Base-by-base conservation (phyloP, 202 grass and related monocot species). In the Sporobolus alterniflorus region DNA sequence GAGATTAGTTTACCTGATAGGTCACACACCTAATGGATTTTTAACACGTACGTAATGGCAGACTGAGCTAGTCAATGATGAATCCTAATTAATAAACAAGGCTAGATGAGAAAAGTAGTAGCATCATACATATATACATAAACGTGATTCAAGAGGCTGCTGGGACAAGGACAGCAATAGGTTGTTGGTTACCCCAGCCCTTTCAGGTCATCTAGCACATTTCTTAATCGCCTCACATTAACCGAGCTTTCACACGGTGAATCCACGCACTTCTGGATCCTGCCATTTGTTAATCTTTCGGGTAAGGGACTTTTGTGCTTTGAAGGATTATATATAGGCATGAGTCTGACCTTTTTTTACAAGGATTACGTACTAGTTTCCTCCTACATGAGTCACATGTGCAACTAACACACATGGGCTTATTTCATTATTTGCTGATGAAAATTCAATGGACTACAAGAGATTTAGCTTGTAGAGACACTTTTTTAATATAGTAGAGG, bases 181-280 rank as follows among this genome's bases (percentile, higher is more conserved):
- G 7, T 75, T 47, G 26, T 68, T 59, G 14, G 72, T 20, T 68
- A 43, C 4, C 21, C 36, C 15, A 8, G 34, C 10, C 32, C 33
- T 43, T 66, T 29, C 7, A n/a, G 40, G 15, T 32, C 20, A 6
- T 43, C 20, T 34, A 69, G 4, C 29, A 24, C 29, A 33, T 71
- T 63, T 64, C 36, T 84, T 59, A 46, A 34, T 76, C 50, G 71
- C 34, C 59, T 76, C 39, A 69, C 17, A 32, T 59, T 68, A 68
- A 68, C 10, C 62, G 41, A 36, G 82, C 72, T 60, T 84, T 76
- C 82, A 60, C 72, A 69, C 11, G 8, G 62, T 46, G 61, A 75
- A 57, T 43, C 80, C 6, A 44, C 29, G 11, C 39, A 46, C 70
- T 57, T 69, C 49, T 5, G 29, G 7, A n/a, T 51, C 26, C 36